A percentile compares a stretch with the other conserved stretches of the same genome.
Conservation (phyloP, 2,329 filamentous ascomycete genomes). For the Herpomyces periplanetae region DNA sequence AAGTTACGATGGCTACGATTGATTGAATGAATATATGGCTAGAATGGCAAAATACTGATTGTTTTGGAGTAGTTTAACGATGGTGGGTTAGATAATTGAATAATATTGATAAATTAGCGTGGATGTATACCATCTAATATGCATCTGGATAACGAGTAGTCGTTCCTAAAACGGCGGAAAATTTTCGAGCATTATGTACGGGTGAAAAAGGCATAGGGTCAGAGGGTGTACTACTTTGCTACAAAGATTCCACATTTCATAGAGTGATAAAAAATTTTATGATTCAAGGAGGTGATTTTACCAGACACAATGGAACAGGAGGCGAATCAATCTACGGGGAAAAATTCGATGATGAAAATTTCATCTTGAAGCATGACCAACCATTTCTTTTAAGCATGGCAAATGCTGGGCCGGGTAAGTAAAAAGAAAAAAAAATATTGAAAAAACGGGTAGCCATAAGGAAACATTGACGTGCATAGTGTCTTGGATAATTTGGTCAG, state of each 20-base stretch:
- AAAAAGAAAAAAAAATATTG: not conserved
- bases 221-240: conserved; percentile 48
- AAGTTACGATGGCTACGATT: too few species aligned
- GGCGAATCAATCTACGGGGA: conserved; percentile 89
- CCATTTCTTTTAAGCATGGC: conserved; percentile 91
- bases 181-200: conserved; percentile 76
- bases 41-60: too few species aligned
- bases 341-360: conserved; percentile 93
- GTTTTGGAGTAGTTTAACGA: too few species aligned
- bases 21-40: too few species aligned
- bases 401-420: conserved; percentile 63
- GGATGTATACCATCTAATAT: too few species aligned
- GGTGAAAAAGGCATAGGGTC: conserved; percentile 65
- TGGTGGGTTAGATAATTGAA: too few species aligned
- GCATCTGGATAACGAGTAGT: conserved; percentile 13
- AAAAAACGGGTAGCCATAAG: too few species aligned
- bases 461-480: too few species aligned
- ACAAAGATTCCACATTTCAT: conserved; percentile 75
- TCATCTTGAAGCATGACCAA: conserved; percentile 55
- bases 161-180: conserved; percentile 77
- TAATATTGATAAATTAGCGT: too few species aligned
- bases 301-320: conserved; percentile 62
- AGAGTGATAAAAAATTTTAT: conserved; percentile 95
- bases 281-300: conserved; percentile 95
- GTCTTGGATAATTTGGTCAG: too few species aligned